Base-by-base conservation (phyloP, 441 rosid genomes). In the Populus hybrid region DNA sequence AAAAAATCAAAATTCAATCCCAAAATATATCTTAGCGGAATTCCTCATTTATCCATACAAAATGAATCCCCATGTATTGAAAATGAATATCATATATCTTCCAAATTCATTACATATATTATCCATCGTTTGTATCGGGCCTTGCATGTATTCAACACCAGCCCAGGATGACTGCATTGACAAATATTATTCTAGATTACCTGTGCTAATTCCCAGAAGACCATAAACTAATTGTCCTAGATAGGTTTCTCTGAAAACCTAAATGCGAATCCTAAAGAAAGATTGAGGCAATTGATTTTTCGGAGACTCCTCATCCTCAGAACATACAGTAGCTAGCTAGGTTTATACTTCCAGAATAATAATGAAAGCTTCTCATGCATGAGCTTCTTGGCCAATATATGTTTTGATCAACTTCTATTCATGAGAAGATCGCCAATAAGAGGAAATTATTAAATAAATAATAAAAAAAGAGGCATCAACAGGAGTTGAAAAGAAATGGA, bases 401-500 rank as follows among this genome's bases (percentile, higher is more conserved):
- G 2, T 16, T 53, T 16, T 53, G 61, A 53, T 18, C 61, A 18
- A 53, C 61, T 53, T 18, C 61, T 53, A 53, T 53, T 5, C 61
- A 53, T 53, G n/a, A 53, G 7, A 53, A 53, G 21, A 9, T 53
- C 61, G n/a, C n/a, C n/a, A 53, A 53, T 6, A 50, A 35, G 9
- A 7, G 9, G 5, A 12, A 38, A 2, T 42, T 35, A 53, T 35
- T 2, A 56, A 35, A 79, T 36, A 21, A 53, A 12, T n/a, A n/a
- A n/a, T n/a, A 21, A 53, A 65, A 71, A 73, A 50, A 53, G 78
- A 26, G 63, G 24, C 78, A 76, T 75, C 53, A 21, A 76, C 65
- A 45, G 56, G 61, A 77, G 65, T 76, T 20, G 67, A 59, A 80
- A 78, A 45, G 74, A 69, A 73, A 67, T 65, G 72, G 72, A 74